Evolutionary conservation across 495 filamentous ascomycete genomes (phyloP).

Genomic region (Aspergillus baeticus): DNA sequence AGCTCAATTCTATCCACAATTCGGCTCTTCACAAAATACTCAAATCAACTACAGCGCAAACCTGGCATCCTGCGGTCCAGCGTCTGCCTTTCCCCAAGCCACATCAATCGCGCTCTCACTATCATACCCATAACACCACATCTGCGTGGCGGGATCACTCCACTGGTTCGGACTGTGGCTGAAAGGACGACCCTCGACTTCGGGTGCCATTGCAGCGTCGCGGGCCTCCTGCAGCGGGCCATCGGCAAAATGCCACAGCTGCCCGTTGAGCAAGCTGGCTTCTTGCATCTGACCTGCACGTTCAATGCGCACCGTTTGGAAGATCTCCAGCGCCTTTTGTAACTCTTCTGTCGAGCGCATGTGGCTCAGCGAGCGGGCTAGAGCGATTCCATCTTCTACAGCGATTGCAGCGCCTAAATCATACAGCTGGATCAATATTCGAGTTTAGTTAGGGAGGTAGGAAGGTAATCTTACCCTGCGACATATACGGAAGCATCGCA

Average conservation of each 20-base stretch:
- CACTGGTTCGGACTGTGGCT: constrained; percentile 47
- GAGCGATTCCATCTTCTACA: constrained; percentile 38
- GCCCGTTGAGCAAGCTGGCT: constrained; percentile 33
- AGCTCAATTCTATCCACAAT: no score
- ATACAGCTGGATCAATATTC: background rate
- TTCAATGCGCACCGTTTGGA: constrained; percentile 28
- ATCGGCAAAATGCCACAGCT: constrained; percentile 47
- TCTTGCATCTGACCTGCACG: constrained; percentile 34
- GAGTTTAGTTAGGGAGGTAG: background rate
- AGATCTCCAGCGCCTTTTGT: constrained; percentile 17
- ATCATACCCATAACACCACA: constrained; percentile 50
- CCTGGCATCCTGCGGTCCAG: no score
- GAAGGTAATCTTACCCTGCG: constrained; percentile 29
- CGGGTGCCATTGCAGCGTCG: constrained; percentile 41
- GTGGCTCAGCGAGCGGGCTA: constrained; percentile 26
- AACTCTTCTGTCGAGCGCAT: constrained; percentile 15
- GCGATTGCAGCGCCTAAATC: constrained; percentile 43
- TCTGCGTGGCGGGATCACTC: constrained; percentile 45
- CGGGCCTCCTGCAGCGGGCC: constrained; percentile 40
- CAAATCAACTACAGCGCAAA: no score
- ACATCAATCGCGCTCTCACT: constrained; percentile 34
- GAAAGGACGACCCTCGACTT: constrained; percentile 19
- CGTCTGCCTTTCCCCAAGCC: constrained; percentile 21
- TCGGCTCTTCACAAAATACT: no score
- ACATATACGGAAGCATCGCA: constrained; percentile 51